Evolutionary conservation across 768 basidiomycete genomes (phyloP), one percentile per base, ranked within the genome.

Genomic region (Tricholoma saponaceum): DNA sequence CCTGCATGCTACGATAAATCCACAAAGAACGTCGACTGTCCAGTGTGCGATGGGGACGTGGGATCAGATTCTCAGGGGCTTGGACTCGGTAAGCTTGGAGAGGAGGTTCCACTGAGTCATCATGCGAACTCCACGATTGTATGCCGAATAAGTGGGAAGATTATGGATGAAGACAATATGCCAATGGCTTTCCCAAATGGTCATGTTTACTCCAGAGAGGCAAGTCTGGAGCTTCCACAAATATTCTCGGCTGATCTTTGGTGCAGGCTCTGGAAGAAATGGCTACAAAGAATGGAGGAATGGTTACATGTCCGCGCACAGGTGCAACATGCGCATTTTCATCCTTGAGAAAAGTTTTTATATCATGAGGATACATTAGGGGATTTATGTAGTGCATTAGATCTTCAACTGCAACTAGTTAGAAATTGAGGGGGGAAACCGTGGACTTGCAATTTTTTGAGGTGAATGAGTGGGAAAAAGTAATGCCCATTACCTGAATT

Each of bases 101-200:
- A 80, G 56, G 91, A 94, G 61, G 93, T 98, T 0, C 95, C 97
- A 1, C 86, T 83, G 67, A 92, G 90, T 63, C 95, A 98, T 73
- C 95, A 98, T 69, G 86, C 89, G 39, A 98, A 96, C 67, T 96
- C 94, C 20, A 96, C 92, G 0, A 92, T 99, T 55, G 95, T 98
- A 14, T 98, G 97, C 68, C 74, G 85, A 53, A 81, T 98, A 66
- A 93, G 83, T 60, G 95, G 96, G 23, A 86, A 87, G 69, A 95
- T 98, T 56, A 96, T 98, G 89, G 90, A 97, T 65, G 95, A 86
- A 62, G 86, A 94, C 68, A 95, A 95, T 64, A 86, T 89, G 79
- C 93, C 95, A 0, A 83, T 97, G 86, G 89, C 86, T 12, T 92
- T 97, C 63, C 90, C 94, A 2, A 85, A 92, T 60, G 95, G 96